Conservation (phyloP, 23 red algal genomes). For the Gracilaria gracilis region DNA sequence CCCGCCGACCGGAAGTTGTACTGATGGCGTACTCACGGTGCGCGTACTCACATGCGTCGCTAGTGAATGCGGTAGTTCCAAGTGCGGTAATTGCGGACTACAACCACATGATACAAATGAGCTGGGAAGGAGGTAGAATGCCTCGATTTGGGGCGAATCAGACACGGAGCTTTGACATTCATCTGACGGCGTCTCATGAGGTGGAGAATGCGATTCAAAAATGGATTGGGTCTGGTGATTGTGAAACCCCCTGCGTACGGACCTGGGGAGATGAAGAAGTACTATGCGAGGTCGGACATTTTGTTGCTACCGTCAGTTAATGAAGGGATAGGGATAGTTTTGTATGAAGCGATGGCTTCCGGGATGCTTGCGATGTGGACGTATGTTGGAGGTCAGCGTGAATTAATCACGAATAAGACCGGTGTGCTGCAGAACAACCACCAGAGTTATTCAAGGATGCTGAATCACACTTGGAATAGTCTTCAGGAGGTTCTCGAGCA, state of each 20-base stretch:
- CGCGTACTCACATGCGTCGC: conserved; percentile 46
- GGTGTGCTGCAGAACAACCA: conserved; percentile 54
- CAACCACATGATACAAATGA: conserved; percentile 73
- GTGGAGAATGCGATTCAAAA: conserved; percentile 56
- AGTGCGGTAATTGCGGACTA: conserved; percentile 49
- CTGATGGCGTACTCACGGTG: conserved; percentile 50
- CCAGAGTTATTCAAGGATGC: conserved; percentile 39
- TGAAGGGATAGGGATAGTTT: conserved; percentile 60
- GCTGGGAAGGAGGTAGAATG: conserved; percentile 66
- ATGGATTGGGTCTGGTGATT: conserved; percentile 39
- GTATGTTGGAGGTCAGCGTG: conserved; percentile 56
- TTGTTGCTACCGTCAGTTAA: conserved; percentile 68
- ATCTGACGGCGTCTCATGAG: conserved; percentile 55
- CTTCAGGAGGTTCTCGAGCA: conserved; percentile 26
- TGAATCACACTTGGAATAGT: conserved; percentile 37
- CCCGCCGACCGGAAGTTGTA: conserved; percentile 30
- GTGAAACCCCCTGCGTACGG: conserved; percentile 45
- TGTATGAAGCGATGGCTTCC: conserved; percentile 61
- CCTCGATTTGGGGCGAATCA: conserved; percentile 61
- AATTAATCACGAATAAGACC: conserved; percentile 53
- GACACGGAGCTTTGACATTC: conserved; percentile 40
- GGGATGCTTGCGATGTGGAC: conserved; percentile 57
- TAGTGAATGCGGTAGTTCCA: conserved; percentile 31
- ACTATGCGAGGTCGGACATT: conserved; percentile 66
- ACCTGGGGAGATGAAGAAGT: conserved; percentile 48